Base-by-base conservation (phyloP, 2,329 filamentous ascomycete species). In the Colletotrichum godetiae region DNA sequence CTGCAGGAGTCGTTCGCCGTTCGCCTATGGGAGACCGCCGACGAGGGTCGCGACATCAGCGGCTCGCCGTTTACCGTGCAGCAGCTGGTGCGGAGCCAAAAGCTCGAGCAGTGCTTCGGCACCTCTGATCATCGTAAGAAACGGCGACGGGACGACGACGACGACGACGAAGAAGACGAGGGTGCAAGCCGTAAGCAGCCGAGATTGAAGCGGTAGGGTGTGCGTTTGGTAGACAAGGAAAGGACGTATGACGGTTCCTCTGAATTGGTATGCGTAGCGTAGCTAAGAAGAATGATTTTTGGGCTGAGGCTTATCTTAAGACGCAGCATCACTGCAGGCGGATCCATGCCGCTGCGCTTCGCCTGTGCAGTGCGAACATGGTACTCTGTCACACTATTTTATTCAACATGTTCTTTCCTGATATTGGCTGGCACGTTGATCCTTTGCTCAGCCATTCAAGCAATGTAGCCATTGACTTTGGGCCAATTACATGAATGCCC, bases 1-100 rank as follows among this genome's bases (percentile, higher is more conserved):
- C 37, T 61, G 24, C 24, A 61, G 46, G 46, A 68, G 24, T 68
- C 5, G 6, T 15, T 67, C 7, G 10, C 8, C 11, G 12, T 46
- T 31, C 55, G 29, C 35, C 31, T 67, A 2, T 46, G 13, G 15
- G 15, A 67, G 27, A 67, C 42, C 0, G 2, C 42, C 8, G 13
- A 55, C 8, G 2, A 68, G 24, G 31, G 65, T 42, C 5, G 10
- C 13, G 4, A 55, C 29, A 68, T 68, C 22, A 46, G 31, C 24
- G 8, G 65, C 24, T 61, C 19, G 8, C 57, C 8, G 2, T 61
- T 68, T 31, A 68, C 35, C 5, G 29, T 68, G 6, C 5, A 55
- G 31, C 22, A 68, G 31, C 46, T 68, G 8, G 10, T 68, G 13
- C 15, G 10, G 22, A 68, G 57, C 31, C 5, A 68, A 33, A 68